These are phyloP conservation scores for Ochetophila trinervis DNA, from an alignment of 306 rosid species.

Conservation along the genomic window DNA sequence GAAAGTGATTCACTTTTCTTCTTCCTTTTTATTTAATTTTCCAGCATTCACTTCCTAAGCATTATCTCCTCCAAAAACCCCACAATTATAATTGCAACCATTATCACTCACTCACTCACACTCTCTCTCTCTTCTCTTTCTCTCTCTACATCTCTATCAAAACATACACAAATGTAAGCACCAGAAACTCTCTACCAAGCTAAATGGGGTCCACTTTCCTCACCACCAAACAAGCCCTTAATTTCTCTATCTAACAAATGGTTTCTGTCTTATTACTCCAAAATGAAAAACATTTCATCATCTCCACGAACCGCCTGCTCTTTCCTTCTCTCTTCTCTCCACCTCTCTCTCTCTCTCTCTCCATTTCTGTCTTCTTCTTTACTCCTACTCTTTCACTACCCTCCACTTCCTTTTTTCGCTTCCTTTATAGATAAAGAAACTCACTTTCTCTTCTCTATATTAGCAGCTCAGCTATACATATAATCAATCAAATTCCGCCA, in stretches of 20 bases:
- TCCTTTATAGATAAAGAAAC: not conserved
- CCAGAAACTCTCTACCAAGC: slow-evolving; percentile 27
- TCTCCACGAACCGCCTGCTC: slow-evolving; percentile 1
- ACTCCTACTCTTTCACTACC: slow-evolving; percentile 19
- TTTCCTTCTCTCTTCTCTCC: slow-evolving; percentile 18
- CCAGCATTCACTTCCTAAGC: not conserved
- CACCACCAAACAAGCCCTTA: slow-evolving; percentile 18
- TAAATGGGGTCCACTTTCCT: slow-evolving; percentile 26
- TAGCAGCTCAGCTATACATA: not conserved
- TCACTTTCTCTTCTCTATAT: not conserved
- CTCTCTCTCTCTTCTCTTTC: no score
- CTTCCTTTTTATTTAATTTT: no score
- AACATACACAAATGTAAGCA: not conserved
- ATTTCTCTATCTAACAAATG: slow-evolving; percentile 25
- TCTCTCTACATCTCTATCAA: not conserved
- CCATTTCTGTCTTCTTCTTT: slow-evolving; percentile 7
- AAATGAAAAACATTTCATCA: slow-evolving; percentile 38
- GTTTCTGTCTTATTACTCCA: slow-evolving; percentile 59
- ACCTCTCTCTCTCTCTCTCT: not conserved
- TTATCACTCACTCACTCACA: slow-evolving; percentile 4
- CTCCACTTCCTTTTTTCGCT: slow-evolving; percentile 7
- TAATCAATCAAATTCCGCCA: slow-evolving; percentile 8
- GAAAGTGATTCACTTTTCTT: no score
- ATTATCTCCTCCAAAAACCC: slow-evolving; percentile 18
- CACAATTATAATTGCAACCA: slow-evolving; percentile 8